phyloP scores from a whole-genome alignment of 1,284 basidiomycete species.

The Takashimella tepidaria region DNA sequence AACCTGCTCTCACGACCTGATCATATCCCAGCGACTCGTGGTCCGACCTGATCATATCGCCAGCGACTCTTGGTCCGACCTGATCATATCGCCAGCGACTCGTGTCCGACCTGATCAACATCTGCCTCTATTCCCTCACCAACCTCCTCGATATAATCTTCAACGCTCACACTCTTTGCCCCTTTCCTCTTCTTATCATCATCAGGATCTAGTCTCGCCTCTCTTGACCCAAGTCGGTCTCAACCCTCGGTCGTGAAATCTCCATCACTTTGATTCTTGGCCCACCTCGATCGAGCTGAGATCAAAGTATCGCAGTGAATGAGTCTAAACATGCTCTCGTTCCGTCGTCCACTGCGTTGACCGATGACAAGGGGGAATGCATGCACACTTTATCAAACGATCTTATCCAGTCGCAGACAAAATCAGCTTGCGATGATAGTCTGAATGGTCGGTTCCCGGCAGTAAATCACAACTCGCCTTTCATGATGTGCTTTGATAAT shows the following conservation, averaged over 20 bases:
- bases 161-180: slow-evolving; percentile 14
- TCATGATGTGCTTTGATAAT: too few relatives aligned
- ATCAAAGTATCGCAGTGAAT: slow-evolving; percentile 21
- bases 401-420: too few relatives aligned
- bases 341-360: slow-evolving; percentile 29
- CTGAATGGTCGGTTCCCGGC: too few relatives aligned
- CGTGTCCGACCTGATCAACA: too few relatives aligned
- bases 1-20: not conserved
- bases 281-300: slow-evolving; percentile 14
- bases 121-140: too few relatives aligned
- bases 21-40: too few relatives aligned
- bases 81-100: too few relatives aligned
- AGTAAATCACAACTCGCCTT: too few relatives aligned
- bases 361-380: slow-evolving; percentile 16
- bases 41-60: too few relatives aligned
- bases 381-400: too few relatives aligned
- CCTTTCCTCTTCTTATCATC: slow-evolving; percentile 26
- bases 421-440: too few relatives aligned
- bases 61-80: too few relatives aligned
- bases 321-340: slow-evolving; percentile 27
- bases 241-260: slow-evolving; percentile 29
- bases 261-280: slow-evolving; percentile 27
- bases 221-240: slow-evolving; percentile 30
- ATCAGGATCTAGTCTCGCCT: slow-evolving; percentile 25
- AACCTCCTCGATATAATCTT: slow-evolving; percentile 49